Evolutionary conservation across 2,329 filamentous ascomycete genomes (phyloP), one percentile per base, ranked within the genome.

Genomic region (Botrytis fragariae): DNA sequence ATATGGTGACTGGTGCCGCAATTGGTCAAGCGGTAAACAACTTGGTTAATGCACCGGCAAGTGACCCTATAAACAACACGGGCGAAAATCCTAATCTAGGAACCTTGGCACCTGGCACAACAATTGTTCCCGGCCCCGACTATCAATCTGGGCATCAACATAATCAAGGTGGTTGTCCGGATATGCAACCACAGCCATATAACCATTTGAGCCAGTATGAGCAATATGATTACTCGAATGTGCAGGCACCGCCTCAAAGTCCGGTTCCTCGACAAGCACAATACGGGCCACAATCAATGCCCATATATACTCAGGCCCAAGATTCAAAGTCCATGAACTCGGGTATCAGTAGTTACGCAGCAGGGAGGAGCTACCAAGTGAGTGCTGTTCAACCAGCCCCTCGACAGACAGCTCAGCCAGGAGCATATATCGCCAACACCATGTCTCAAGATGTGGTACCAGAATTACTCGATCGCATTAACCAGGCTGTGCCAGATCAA

Each of bases 91-190:
- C 25, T 18, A 35, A 7, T 51, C 44, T 69, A 12, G 48, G 8
- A 29, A 4, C 25, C 32, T 39, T 29, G 65, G 32, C 22, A 32
- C 8, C 14, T 35, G 9, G 20, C 12, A 0, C 62, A 3, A 64
- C 9, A 1, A 22, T 44, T 14, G 39, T 4, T 22, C 5, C n/a
- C 8, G n/a, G n/a, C 16, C 16, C n/a, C 9, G 8, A 22, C 4
- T 4, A 64, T 64, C 39, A 45, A 45, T 9, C 44, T 48, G 20
- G 7, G 2, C 3, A 18, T 37, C 60, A 39, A n/a, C 14, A 39
- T 39, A 22, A 6, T n/a, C 12, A 62, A 16, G 7, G 3, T n/a
- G 12, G 0, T 2, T 7, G 2, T 16, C 22, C 35, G 3, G 2
- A 39, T 18, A 7, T n/a, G 1, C 60, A 37, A 12, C 3, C 35